These are phyloP conservation scores for Starmera amethionina DNA, from an alignment of 805 yeast species.

Conservation along the genomic window DNA sequence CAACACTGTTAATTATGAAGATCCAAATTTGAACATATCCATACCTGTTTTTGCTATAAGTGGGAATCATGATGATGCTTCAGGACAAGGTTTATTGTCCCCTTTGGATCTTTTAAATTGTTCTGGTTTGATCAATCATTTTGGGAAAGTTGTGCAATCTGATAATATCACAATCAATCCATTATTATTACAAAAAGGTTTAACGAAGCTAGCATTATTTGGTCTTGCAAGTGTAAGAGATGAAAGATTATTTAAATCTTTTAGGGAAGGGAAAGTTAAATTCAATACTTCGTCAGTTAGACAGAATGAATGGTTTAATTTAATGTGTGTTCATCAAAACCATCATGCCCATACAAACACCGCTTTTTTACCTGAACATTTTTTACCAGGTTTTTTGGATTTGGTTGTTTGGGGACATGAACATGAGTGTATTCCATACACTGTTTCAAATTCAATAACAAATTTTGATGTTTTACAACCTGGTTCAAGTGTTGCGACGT, in stretches of 20 bases:
- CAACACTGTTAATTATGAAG: slow-evolving; percentile 76
- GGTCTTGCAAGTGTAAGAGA: slow-evolving; percentile 87
- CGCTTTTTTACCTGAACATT: slow-evolving; percentile 74
- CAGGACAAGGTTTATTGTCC: slow-evolving; percentile 73
- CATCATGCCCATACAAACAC: slow-evolving; percentile 75
- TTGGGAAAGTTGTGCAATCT: slow-evolving; percentile 71
- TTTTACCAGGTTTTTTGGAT: slow-evolving; percentile 74
- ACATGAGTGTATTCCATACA: slow-evolving; percentile 80
- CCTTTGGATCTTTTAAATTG: slow-evolving; percentile 82
- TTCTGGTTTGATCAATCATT: slow-evolving; percentile 79
- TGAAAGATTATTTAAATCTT: slow-evolving; percentile 75
- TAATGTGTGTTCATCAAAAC: slow-evolving; percentile 88
- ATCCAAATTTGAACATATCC: slow-evolving; percentile 80
- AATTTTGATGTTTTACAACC: slow-evolving; percentile 81
- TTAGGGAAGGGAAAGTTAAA: slow-evolving; percentile 69
- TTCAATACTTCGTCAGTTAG: slow-evolving; percentile 60
- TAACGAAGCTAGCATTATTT: slow-evolving; percentile 73
- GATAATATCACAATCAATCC: slow-evolving; percentile 73
- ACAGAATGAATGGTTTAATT: slow-evolving; percentile 67
- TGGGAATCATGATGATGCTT: slow-evolving; percentile 96
- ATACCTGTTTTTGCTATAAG: slow-evolving; percentile 87
- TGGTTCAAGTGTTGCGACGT: slow-evolving; percentile 91
- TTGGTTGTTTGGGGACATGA: slow-evolving; percentile 96
- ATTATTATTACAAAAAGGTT: slow-evolving; percentile 71
- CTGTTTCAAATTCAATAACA: slow-evolving; percentile 40